phyloP scores from a whole-genome alignment of 805 yeast species.

The Kuraishia floccosa region DNA sequence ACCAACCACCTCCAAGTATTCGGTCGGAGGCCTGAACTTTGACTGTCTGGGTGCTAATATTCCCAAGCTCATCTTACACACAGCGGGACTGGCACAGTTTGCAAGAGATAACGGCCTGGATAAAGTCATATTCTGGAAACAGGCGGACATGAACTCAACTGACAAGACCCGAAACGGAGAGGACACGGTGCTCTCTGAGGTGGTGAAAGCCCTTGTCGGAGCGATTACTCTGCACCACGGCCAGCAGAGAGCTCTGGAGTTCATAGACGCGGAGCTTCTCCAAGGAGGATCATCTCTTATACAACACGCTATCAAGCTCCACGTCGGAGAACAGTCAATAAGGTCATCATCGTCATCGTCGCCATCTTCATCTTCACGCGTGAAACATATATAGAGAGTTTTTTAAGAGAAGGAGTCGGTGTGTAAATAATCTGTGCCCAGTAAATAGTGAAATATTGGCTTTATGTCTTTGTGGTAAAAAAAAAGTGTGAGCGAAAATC shows the following conservation, averaged over 20 bases:
- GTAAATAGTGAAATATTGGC: too few species aligned
- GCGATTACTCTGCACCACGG: conserved; percentile 59
- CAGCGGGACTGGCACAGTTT: conserved; percentile 37
- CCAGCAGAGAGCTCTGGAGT: conserved; percentile 41
- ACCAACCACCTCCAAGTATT: conserved; percentile 16
- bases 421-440: too few species aligned
- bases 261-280: conserved; percentile 37
- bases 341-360: too few species aligned
- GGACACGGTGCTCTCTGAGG: conserved; percentile 39
- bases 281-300: conserved; percentile 10
- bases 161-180: conserved; percentile 43
- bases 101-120: conserved; percentile 37
- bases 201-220: conserved; percentile 54
- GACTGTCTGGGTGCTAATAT: conserved; percentile 48
- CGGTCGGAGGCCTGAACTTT: conserved; percentile 39
- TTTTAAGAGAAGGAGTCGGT: too few species aligned
- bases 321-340: too few species aligned
- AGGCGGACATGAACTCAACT: conserved; percentile 27
- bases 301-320: conserved; percentile 1
- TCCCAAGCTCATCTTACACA: conserved; percentile 40
- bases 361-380: too few species aligned
- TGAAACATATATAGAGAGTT: too few species aligned
- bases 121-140: conserved; percentile 55
- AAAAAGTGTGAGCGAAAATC: too few species aligned
- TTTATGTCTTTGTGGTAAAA: too few species aligned